Percentiles rank a stretch among this genome's conserved stretches.
Conservation (phyloP, 225 moss, liverwort and hornwort species). For the Pseudisothecium myosuroides region DNA sequence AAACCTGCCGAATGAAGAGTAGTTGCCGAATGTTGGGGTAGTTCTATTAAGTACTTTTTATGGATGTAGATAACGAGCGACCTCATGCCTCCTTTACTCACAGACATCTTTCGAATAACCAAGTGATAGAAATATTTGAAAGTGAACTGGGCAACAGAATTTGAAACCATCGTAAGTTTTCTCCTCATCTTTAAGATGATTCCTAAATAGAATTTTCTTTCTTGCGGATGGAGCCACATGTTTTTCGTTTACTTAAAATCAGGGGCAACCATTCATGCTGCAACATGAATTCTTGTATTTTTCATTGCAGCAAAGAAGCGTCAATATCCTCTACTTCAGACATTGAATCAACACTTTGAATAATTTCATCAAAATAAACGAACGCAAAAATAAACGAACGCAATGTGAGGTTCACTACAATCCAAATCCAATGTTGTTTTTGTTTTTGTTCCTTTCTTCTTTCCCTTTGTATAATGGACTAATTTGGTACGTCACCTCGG, state of each 20-base stretch:
- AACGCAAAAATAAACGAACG: background rate
- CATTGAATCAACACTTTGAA: background rate
- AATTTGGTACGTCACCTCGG: background rate
- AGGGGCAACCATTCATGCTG: too few species aligned
- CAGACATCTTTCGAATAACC: background rate
- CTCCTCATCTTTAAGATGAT: background rate
- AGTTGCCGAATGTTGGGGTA: background rate
- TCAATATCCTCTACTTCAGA: background rate
- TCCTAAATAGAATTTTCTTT: background rate
- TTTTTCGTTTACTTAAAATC: background rate
- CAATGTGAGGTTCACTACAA: background rate
- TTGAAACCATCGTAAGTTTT: slow-evolving; percentile 36
- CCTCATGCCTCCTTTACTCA: background rate
- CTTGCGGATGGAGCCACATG: background rate
- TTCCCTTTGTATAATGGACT: background rate
- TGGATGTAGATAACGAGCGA: background rate
- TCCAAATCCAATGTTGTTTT: too few species aligned
- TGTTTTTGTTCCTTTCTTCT: background rate
- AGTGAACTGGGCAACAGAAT: slow-evolving; percentile 36
- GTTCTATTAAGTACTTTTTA: background rate
- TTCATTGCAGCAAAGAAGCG: background rate
- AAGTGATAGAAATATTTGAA: slow-evolving; percentile 40
- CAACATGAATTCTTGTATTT: background rate
- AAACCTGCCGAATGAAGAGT: background rate
- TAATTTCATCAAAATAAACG: background rate